Percentiles rank a stretch among this genome's conserved stretches.
These are phyloP conservation scores for Entomophthora muscae DNA, from an alignment of 371 early-diverging fungal species.

Conservation along the genomic window DNA sequence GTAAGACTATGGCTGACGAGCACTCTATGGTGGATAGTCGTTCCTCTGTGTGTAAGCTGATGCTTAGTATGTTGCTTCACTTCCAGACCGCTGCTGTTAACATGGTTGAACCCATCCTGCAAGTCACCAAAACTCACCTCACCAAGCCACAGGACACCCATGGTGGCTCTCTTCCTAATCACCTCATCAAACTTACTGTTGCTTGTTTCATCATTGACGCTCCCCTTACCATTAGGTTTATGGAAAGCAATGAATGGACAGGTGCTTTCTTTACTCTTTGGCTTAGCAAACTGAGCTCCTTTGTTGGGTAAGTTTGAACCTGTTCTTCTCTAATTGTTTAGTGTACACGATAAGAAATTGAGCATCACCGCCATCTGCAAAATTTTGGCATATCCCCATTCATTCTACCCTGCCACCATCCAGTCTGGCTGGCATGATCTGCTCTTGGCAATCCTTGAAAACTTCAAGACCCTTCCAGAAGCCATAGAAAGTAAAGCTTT, in stretches of 20 bases:
- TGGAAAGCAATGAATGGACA: conserved; percentile 61
- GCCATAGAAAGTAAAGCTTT: conserved; percentile 54
- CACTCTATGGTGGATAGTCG: conserved; percentile 49
- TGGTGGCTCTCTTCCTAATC: conserved; percentile 18
- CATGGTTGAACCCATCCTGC: conserved; percentile 40
- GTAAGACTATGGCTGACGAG: conserved; percentile 43
- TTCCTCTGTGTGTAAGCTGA: conserved; percentile 50
- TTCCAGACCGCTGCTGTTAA: conserved; percentile 53
- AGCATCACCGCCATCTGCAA: conserved; percentile 58
- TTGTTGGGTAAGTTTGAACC: conserved; percentile 22
- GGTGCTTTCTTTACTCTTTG: conserved; percentile 62
- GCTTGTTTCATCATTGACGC: conserved; percentile 76
- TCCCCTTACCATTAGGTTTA: conserved; percentile 35
- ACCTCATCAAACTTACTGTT: conserved; percentile 34
- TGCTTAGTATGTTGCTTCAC: conserved; percentile 58
- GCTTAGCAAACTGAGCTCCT: conserved; percentile 47
- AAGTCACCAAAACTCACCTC: conserved; percentile 40
- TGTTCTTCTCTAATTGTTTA: conserved; percentile 9
- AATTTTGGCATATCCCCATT: conserved; percentile 43
- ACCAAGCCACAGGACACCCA: conserved; percentile 30
- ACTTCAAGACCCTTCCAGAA: conserved; percentile 53
- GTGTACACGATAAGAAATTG: conserved; percentile 88
- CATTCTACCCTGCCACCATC: conserved; percentile 45
- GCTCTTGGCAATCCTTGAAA: conserved; percentile 37
- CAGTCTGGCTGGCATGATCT: conserved; percentile 53